Conservation (phyloP, 2,329 filamentous ascomycete genomes). For the Fonsecaea multimorphosa region DNA sequence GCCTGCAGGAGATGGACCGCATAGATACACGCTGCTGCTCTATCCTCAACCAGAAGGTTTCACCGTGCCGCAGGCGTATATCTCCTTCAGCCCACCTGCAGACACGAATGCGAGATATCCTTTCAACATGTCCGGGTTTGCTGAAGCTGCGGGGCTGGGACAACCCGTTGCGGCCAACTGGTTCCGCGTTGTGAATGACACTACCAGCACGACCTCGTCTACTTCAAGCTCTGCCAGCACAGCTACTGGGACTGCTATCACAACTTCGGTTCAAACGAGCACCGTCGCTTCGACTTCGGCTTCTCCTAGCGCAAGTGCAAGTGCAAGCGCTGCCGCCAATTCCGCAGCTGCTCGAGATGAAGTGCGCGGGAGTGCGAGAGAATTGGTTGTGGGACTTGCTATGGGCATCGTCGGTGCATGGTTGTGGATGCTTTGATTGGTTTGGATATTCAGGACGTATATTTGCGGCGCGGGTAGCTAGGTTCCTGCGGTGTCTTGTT, state of each 20-base stretch:
- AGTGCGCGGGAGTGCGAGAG: slow-evolving; percentile 12
- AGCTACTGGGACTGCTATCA: background rate
- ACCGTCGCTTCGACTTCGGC: background rate
- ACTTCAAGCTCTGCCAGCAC: slow-evolving; percentile 5
- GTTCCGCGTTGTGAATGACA: slow-evolving; percentile 43
- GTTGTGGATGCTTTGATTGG: slow-evolving; percentile 14
- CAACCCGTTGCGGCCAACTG: slow-evolving; percentile 48
- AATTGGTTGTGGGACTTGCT: slow-evolving; percentile 17
- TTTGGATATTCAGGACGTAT: background rate
- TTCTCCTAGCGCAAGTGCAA: slow-evolving; percentile 7
- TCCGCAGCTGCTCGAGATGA: slow-evolving; percentile 14
- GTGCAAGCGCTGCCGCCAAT: slow-evolving; percentile 1
- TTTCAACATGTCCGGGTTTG: slow-evolving; percentile 48
- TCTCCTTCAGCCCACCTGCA: slow-evolving; percentile 39
- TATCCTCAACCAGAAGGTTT: slow-evolving; percentile 42
- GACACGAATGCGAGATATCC: slow-evolving; percentile 41
- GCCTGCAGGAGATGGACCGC: slow-evolving; percentile 37
- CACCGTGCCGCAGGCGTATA: slow-evolving; percentile 43
- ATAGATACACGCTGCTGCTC: slow-evolving; percentile 45
- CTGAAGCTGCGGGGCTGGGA: slow-evolving; percentile 43
- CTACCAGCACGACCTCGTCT: slow-evolving; percentile 5
- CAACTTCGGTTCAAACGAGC: background rate
- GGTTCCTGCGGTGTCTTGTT: too few relatives aligned
- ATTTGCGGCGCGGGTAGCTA: background rate
- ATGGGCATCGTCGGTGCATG: slow-evolving; percentile 17